Conservation (phyloP, 2,329 filamentous ascomycete species). For the Aureobasidium subglaciale region DNA sequence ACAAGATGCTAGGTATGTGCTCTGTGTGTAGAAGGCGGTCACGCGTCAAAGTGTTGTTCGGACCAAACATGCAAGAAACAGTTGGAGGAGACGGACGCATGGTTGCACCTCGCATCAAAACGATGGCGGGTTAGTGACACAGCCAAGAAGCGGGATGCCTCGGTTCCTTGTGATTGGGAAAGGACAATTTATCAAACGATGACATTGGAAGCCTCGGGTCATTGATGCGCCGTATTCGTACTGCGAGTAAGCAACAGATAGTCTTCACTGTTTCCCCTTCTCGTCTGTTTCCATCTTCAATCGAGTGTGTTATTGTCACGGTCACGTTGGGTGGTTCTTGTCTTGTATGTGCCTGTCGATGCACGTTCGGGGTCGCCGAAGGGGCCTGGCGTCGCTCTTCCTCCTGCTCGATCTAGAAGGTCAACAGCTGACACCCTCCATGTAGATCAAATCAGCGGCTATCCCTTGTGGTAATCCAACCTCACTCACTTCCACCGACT, state of each 20-base stretch:
- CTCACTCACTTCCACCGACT: background rate
- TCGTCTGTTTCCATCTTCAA: background rate
- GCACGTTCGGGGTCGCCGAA: conserved; percentile 3
- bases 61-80: background rate
- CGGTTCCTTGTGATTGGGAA: conserved; percentile 2
- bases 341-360: background rate
- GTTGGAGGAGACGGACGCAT: background rate
- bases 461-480: background rate
- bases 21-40: background rate
- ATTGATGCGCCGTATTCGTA: background rate
- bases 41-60: background rate
- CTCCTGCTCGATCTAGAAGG: background rate
- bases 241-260: background rate
- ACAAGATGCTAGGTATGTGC: no score
- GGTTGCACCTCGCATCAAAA: background rate
- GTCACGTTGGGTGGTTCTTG: background rate
- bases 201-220: background rate
- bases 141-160: conserved; percentile 12
- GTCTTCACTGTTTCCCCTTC: background rate
- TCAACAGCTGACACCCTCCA: background rate
- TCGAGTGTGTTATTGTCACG: background rate
- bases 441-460: background rate
- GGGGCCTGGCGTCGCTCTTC: background rate
- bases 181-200: background rate
- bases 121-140: background rate